phyloP scores from a whole-genome alignment of 1,284 basidiomycete species.

The Leccinum subrobustum region DNA sequence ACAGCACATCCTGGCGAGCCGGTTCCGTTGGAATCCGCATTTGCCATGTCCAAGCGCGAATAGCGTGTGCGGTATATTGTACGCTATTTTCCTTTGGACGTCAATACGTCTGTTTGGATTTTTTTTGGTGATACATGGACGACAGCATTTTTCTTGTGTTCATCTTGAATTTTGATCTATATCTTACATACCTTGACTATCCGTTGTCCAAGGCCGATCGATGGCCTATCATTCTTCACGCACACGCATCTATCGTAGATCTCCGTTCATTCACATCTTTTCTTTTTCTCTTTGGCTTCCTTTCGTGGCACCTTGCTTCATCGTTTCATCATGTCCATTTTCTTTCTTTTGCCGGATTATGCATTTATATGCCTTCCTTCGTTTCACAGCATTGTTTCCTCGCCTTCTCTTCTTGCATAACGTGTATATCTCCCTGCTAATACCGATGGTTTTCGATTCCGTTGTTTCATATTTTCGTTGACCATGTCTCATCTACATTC shows the following conservation, averaged over 20 bases:
- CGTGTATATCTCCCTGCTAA: not conserved
- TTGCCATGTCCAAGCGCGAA: constrained; percentile 48
- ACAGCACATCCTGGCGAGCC: constrained; percentile 39
- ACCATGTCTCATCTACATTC: not conserved
- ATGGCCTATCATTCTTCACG: constrained; percentile 9
- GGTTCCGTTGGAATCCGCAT: constrained; percentile 56
- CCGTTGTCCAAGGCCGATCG: constrained; percentile 3
- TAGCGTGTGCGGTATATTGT: constrained; percentile 3
- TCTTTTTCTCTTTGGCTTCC: constrained; percentile 4
- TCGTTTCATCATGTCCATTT: not conserved
- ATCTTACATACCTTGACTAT: constrained; percentile 9
- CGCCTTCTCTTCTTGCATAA: constrained; percentile 3
- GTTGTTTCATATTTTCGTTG: not conserved
- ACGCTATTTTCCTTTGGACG: not conserved
- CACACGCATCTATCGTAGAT: constrained; percentile 24
- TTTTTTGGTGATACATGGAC: constrained; percentile 10
- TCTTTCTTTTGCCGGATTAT: constrained; percentile 1
- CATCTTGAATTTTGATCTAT: constrained; percentile 17
- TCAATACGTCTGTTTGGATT: not conserved
- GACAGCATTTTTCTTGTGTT: not conserved
- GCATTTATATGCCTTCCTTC: not conserved
- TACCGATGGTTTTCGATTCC: not conserved
- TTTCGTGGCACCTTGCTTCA: constrained; percentile 4
- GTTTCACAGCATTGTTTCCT: not conserved
- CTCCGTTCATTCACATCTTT: constrained; percentile 11